Conservation (phyloP, 208 protist species). For the Trypanosoma caninum region DNA sequence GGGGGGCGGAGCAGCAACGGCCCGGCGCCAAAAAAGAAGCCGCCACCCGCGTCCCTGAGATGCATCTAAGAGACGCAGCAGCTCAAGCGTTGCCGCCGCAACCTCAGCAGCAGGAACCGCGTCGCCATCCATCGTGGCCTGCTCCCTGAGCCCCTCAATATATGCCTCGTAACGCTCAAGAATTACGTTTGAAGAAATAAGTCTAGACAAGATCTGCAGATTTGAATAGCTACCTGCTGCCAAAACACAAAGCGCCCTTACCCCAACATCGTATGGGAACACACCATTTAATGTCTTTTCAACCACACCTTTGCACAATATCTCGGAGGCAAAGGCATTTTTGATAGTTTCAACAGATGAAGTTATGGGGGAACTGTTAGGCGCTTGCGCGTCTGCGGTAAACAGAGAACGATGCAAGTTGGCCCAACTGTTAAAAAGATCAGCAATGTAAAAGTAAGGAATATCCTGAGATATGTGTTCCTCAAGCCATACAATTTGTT, state of each 20-base stretch:
- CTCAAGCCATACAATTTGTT: slow-evolving; percentile 80
- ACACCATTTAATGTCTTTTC: slow-evolving; percentile 69
- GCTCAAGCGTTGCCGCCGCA: slow-evolving; percentile 49
- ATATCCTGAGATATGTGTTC: slow-evolving; percentile 81
- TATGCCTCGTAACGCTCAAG: slow-evolving; percentile 50
- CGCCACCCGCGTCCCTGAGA: slow-evolving; percentile 26
- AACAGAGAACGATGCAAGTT: slow-evolving; percentile 44
- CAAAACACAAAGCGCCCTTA: slow-evolving; percentile 67
- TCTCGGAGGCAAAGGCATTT: slow-evolving; percentile 42
- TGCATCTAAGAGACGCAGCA: slow-evolving; percentile 61
- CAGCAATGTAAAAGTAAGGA: slow-evolving; percentile 89
- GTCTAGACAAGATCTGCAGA: slow-evolving; percentile 33
- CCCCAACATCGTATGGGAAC: slow-evolving; percentile 78
- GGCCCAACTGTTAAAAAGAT: slow-evolving; percentile 83
- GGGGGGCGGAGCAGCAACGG: slow-evolving; percentile 33
- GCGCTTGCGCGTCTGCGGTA: too few species aligned
- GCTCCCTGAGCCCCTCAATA: slow-evolving; percentile 19
- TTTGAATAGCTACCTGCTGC: slow-evolving; percentile 47
- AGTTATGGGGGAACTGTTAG: not conserved
- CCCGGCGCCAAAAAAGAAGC: slow-evolving; percentile 28
- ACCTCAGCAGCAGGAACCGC: slow-evolving; percentile 42
- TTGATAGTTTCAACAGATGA: slow-evolving; percentile 10
- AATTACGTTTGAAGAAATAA: slow-evolving; percentile 31
- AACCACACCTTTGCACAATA: slow-evolving; percentile 56
- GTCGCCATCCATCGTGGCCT: slow-evolving; percentile 8